Conservation (phyloP, 192 early-diverging fungal genomes). For the Linnemannia schmuckeri region DNA sequence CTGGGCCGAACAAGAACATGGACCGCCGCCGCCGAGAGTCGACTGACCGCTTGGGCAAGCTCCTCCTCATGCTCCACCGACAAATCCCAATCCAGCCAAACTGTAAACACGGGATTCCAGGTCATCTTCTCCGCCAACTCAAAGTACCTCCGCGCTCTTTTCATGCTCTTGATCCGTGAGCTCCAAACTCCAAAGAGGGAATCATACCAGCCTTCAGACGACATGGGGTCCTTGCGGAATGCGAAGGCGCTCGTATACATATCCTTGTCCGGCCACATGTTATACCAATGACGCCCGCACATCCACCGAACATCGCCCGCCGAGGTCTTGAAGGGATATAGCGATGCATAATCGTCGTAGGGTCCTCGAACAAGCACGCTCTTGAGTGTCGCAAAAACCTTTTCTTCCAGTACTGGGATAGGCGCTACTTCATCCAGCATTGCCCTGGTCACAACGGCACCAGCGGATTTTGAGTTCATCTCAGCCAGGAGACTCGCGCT, state of each 20-base stretch:
- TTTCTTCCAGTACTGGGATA: not conserved
- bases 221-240: not conserved
- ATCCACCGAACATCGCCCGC: constrained; percentile 20
- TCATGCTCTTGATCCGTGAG: not conserved
- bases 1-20: not conserved
- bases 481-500: not conserved
- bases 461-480: not conserved
- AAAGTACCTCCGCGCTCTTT: not conserved
- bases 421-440: not conserved
- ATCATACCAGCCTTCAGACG: not conserved
- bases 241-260: not conserved
- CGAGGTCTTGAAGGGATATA: not conserved
- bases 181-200: not conserved
- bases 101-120: not conserved
- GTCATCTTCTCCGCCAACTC: not conserved
- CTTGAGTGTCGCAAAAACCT: not conserved
- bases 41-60: not conserved
- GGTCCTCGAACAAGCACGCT: not conserved
- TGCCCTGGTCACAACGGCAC: not conserved
- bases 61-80: not conserved
- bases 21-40: not conserved
- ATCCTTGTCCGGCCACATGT: not conserved
- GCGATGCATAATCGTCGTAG: not conserved
- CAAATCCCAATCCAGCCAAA: not conserved
- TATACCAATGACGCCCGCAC: constrained; percentile 18